Percentiles rank a stretch among this genome's conserved stretches.
These are phyloP conservation scores for Botrytis aclada DNA, from an alignment of 2,329 filamentous ascomycete species.

Conservation along the genomic window DNA sequence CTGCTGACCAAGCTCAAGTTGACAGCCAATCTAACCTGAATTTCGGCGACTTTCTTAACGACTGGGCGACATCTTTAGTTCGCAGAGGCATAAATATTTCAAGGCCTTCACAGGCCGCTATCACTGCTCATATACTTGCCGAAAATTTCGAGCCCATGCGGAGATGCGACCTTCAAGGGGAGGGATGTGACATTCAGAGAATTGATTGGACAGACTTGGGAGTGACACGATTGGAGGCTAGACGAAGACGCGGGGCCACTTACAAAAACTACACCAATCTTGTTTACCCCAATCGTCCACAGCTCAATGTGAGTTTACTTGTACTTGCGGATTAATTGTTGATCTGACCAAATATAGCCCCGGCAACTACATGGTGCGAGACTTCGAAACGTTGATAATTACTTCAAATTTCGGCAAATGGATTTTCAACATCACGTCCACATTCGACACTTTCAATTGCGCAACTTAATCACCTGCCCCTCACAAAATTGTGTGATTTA, in stretches of 20 bases:
- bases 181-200: slow-evolving; percentile 57
- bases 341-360: slow-evolving; percentile 20
- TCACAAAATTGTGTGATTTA: slow-evolving; percentile 57
- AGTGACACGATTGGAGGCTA: slow-evolving; percentile 49
- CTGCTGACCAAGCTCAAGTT: slow-evolving; percentile 37
- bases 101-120: slow-evolving; percentile 24
- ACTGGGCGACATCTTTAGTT: slow-evolving; percentile 42
- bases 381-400: slow-evolving; percentile 38
- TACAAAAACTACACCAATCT: slow-evolving; percentile 60
- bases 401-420: slow-evolving; percentile 58
- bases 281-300: slow-evolving; percentile 43
- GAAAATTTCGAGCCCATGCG: slow-evolving; percentile 35
- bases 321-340: neutral
- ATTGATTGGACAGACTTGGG: slow-evolving; percentile 55
- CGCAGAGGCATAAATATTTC: slow-evolving; percentile 12
- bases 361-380: slow-evolving; percentile 24
- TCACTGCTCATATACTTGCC: slow-evolving; percentile 26
- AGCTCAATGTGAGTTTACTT: slow-evolving; percentile 46
- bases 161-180: slow-evolving; percentile 51
- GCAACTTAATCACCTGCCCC: slow-evolving; percentile 58
- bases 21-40: slow-evolving; percentile 46
- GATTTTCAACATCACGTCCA: slow-evolving; percentile 52
- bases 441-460: slow-evolving; percentile 64
- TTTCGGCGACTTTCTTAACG: slow-evolving; percentile 49
- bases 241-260: slow-evolving; percentile 45